These are phyloP conservation scores for Zygosaccharomyces bisporus DNA, from an alignment of 805 yeast genomes.

Conservation along the genomic window DNA sequence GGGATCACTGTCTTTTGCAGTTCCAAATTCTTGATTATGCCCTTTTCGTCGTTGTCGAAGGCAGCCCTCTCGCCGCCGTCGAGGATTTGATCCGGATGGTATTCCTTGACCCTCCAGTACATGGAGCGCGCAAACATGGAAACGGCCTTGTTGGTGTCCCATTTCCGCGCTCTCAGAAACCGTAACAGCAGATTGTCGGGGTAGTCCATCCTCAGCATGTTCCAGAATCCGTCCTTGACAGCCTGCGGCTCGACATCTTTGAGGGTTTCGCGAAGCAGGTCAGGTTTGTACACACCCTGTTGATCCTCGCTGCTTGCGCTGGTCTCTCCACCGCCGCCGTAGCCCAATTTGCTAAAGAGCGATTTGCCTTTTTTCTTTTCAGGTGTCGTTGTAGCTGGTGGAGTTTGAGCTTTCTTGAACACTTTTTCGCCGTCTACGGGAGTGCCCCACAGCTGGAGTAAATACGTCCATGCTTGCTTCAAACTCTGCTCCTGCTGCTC, in stretches of 20 bases:
- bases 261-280: slow-evolving; percentile 46
- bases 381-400: slow-evolving; percentile 1
- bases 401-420: slow-evolving; percentile 11
- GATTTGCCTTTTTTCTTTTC: slow-evolving; percentile 26
- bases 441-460: slow-evolving; percentile 56
- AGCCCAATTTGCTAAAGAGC: slow-evolving; percentile 22
- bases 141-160: slow-evolving; percentile 65
- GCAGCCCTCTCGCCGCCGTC: slow-evolving; percentile 68
- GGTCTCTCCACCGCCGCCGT: slow-evolving; percentile 9
- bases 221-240: slow-evolving; percentile 52
- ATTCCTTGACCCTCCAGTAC: slow-evolving; percentile 67
- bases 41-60: slow-evolving; percentile 42
- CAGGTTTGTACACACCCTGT: slow-evolving; percentile 32
- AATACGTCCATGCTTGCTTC: slow-evolving; percentile 69
- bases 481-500: slow-evolving; percentile 57
- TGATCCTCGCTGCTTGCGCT: slow-evolving; percentile 9
- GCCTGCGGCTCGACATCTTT: slow-evolving; percentile 50
- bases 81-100: slow-evolving; percentile 58
- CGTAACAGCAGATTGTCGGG: slow-evolving; percentile 77
- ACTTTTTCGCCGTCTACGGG: slow-evolving; percentile 35
- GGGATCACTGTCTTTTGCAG: slow-evolving; percentile 67
- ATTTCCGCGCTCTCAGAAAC: slow-evolving; percentile 83
- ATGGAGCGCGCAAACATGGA: slow-evolving; percentile 70
- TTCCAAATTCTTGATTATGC: slow-evolving; percentile 44
- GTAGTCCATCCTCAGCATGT: slow-evolving; percentile 65